These are phyloP conservation scores for Heliocybe sulcata DNA, from an alignment of 1,284 basidiomycete genomes.

Conservation along the genomic window DNA sequence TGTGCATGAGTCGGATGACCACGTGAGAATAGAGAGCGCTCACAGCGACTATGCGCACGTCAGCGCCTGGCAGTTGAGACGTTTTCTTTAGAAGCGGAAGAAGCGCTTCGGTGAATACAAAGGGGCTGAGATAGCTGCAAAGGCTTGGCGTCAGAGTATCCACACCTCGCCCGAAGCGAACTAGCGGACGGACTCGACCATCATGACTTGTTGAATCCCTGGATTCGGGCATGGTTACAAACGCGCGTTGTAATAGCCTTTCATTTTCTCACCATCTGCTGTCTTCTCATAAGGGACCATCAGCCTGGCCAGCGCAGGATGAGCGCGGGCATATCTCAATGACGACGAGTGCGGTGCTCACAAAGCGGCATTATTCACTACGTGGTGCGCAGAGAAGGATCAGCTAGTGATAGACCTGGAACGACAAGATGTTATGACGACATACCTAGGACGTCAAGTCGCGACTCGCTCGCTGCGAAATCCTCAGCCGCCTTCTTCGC, in stretches of 20 bases:
- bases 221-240: slow-evolving; percentile 2
- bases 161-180: neutral
- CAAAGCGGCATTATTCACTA: slow-evolving; percentile 50
- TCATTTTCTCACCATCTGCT: slow-evolving; percentile 23
- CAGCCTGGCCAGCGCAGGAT: slow-evolving; percentile 9
- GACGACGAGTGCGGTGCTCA: slow-evolving; percentile 17
- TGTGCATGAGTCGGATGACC: neutral
- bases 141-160: neutral
- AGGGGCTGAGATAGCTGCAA: slow-evolving; percentile 36
- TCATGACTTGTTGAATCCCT: slow-evolving; percentile 32
- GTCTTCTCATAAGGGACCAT: slow-evolving; percentile 20
- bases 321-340: neutral
- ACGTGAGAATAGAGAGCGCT: slow-evolving; percentile 9
- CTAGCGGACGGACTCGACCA: slow-evolving; percentile 10
- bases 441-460: slow-evolving; percentile 48
- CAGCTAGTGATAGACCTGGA: neutral
- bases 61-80: slow-evolving; percentile 30
- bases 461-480: slow-evolving; percentile 37
- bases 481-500: slow-evolving; percentile 37
- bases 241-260: neutral
- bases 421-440: slow-evolving; percentile 4
- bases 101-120: slow-evolving; percentile 38
- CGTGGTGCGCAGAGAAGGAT: neutral
- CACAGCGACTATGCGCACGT: slow-evolving; percentile 46
- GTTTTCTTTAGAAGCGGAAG: slow-evolving; percentile 41